Evolutionary conservation across 2,329 filamentous ascomycete genomes (phyloP), one percentile per base, ranked within the genome.

Genomic region (Colletotrichum sp.): DNA sequence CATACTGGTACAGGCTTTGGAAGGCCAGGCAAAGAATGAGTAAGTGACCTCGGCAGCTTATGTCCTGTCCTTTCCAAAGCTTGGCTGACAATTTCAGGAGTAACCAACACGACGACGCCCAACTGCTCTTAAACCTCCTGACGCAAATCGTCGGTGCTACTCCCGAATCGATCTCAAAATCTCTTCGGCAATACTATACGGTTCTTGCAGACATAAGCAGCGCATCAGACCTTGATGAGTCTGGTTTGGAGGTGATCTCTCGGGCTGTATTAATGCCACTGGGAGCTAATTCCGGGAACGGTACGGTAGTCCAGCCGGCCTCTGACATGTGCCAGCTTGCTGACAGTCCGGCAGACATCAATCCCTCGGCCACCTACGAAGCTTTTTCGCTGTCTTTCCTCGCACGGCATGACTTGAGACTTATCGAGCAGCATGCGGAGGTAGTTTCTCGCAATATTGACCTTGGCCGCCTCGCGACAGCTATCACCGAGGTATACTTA

Each of bases 351-450:
- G 7, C 57, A 70, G 68, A 34, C 7, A n/a, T 18, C 5, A 65
- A 69, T 7, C 57, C 52, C n/a, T 59, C 36, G 39, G 65, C 64
- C 6, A 82, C 83, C 1, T 88, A 88, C 49, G 72, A 76, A 26
- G 82, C 84, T 6, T 82, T 89, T 68, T 84, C 84, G 4, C 79
- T 82, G n/a, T 79, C 80, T 6, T 88, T 88, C 72, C 75, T 89
- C 12, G 80, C 85, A 2, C 80, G 80, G 16, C 79, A 52, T 15
- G 80, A 86, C 16, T 70, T 91, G 4, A 55, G 70, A 2, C 79
- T 88, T 8, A 84, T 91, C 44, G 86, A 90, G 77, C 78, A 80
- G 15, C 85, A 87, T 18, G 82, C 87, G 7, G 73, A 72, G 18
- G 65, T 57, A 0, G 83, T 90, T 18, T 84, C 86, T 9, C 76